A percentile compares a stretch with the other conserved stretches of the same genome.
Conservation (phyloP, 129 eudicot species). For the Kitagawia praeruptora region DNA sequence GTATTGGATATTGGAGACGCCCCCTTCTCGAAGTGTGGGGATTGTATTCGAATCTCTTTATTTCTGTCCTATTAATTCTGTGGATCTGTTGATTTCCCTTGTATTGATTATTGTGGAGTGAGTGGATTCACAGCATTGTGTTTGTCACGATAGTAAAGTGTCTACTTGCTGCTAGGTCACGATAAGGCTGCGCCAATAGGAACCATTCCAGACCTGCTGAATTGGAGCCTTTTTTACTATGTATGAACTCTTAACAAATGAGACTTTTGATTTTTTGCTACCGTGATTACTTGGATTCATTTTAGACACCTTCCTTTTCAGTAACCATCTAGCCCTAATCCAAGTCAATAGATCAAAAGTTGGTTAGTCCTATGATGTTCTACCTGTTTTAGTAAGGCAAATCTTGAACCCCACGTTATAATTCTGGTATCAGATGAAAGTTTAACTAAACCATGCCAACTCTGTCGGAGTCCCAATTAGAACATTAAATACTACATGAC, state of each 20-base stretch:
- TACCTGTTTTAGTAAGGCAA: not conserved
- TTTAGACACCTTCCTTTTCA: not conserved
- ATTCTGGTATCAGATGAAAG: not conserved
- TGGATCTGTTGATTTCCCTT: no score
- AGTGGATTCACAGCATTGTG: no score
- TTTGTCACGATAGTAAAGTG: not conserved
- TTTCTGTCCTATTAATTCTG: no score
- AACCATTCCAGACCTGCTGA: not conserved
- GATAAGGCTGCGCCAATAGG: not conserved
- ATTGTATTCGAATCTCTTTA: no score
- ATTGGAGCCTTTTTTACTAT: not conserved
- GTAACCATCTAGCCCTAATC: not conserved
- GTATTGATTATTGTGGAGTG: no score
- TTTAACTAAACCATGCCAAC: not conserved
- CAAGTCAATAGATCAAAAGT: not conserved
- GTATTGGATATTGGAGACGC: no score
- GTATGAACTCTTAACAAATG: not conserved
- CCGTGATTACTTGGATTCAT: not conserved
- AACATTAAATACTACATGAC: not conserved
- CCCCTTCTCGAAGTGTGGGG: no score
- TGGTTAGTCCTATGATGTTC: not conserved
- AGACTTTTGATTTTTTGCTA: not conserved
- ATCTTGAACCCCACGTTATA: not conserved
- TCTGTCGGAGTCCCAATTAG: not conserved
- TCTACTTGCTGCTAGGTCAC: not conserved